Evolutionary conservation across 768 basidiomycete genomes (phyloP), one percentile per base, ranked within the genome.

Genomic region (Lactarius deliciosus): DNA sequence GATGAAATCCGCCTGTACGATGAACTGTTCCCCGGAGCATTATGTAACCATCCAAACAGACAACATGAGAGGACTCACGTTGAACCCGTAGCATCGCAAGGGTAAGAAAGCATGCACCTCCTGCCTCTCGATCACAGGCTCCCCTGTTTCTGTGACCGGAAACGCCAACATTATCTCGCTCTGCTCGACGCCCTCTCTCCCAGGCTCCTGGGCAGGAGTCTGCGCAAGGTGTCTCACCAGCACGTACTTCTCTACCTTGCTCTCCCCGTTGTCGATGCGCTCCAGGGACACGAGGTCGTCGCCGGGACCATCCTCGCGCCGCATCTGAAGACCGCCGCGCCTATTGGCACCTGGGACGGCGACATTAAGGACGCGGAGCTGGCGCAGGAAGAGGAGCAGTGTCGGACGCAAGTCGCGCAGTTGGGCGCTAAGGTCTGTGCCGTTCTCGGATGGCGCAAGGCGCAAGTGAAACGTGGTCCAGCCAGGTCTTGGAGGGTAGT

Each of bases 1-100:
- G 45, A 76, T 64, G 57, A 76, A 75, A 62, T 76, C 75, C 1
- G 70, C 75, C 47, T 76, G 75, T 36, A 76, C 68, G 55, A 76
- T 64, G 64, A 76, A 76, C 75, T 76, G 58, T 56, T 38, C 45
- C 25, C 2, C 4, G 22, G 34, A 7, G 50, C n/a, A 22, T 30
- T 43, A 28, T 47, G 18, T 50, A 41, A 20, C 10, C 34, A 20
- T 22, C 36, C 28, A 41, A 25, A 22, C 13, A 16, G 43, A 55
- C 28, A 28, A 57, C 30, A 38, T n/a, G 9, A 28, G n/a, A 60
- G 11, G 7, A 38, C 74, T n/a, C 22, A 75, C 74, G 20, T 57
- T 60, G 58, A 74, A 73, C 15, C 74, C 74, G 55, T 65, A 72
- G 47, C 62, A 58, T 5, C 71, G 54, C 25, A 75, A 57, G 3